Base-by-base conservation (phyloP, 352 stramenopile species). In the Globisporangium iwayamae region DNA sequence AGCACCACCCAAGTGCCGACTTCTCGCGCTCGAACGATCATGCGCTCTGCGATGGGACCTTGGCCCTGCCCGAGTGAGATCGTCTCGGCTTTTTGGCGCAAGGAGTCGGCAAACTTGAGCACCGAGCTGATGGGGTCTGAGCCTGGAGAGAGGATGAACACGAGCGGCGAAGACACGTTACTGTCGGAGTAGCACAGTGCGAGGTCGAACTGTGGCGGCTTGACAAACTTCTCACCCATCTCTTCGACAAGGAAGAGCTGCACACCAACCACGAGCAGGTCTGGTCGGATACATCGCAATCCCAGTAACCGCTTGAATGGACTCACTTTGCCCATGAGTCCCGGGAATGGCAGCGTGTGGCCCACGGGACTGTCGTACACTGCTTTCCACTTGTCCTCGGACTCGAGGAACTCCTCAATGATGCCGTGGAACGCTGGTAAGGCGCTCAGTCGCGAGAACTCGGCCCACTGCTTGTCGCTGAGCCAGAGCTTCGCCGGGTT, bases 1-100 rank as follows among this genome's bases (percentile, higher is more conserved):
- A 97, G 74, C 28, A 98, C 89, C 20, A 98, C 90, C 92, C 92
- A 97, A 10, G 80, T 94, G 0, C 92, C 91, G 0, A 82, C 83
- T 46, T 95, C 81, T 28, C 87, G 67, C 0, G 87, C 88, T 30
- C 89, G 78, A 11, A 84, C 73, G 43, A 97, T 96, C 85, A 98
- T 88, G 1, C 81, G 78, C 61, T 97, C 91, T 1, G 92, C 92
- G 66, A 97, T 96, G 3, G 92, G 90, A 0, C 92, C 92, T 66
- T 98, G 92, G 32, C 92, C 92, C 71, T 98, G 92, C 2, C 92
- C 92, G 43, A 98, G 76, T n/a, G 90, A 97, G 46, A 97, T 97
- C 11, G 89, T 94, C 53, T 95, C 83, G 13, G 90, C 86, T 61
- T 90, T 87, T 52, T 91, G 82, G 1, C 62, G 64, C 41, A 93